Percentiles rank a stretch among this genome's conserved stretches.
These are phyloP conservation scores for Periconia sp. DNA, from an alignment of 2,329 filamentous ascomycete genomes.

Conservation along the genomic window DNA sequence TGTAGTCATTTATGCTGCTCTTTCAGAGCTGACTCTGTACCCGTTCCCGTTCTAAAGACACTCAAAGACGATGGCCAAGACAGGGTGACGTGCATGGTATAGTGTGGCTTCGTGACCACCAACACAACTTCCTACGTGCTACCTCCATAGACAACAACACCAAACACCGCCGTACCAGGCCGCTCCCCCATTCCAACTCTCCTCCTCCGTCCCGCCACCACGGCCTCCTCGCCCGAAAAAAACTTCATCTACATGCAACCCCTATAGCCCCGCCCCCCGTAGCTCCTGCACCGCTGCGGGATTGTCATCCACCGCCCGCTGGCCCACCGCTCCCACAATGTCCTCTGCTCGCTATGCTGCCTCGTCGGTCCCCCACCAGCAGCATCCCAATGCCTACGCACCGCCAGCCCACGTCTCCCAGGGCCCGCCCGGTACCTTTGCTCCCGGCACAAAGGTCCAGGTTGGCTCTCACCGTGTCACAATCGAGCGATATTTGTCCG, in stretches of 20 bases:
- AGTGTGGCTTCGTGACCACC: no score
- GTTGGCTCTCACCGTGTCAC: slow-evolving; percentile 89
- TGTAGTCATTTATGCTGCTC: no score
- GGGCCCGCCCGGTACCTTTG: slow-evolving; percentile 72
- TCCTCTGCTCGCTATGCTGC: slow-evolving; percentile 42
- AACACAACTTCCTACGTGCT: no score
- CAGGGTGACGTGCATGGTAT: no score
- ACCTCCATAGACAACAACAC: no score
- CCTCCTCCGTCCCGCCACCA: slow-evolving; percentile 2
- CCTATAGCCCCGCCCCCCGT: slow-evolving; percentile 25
- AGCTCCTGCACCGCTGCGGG: slow-evolving; percentile 39
- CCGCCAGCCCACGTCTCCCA: slow-evolving; percentile 31
- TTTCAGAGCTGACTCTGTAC: no score
- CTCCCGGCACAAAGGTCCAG: slow-evolving; percentile 93
- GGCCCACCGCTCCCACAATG: slow-evolving; percentile 37
- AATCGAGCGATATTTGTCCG: slow-evolving; percentile 96
- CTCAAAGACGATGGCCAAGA: no score
- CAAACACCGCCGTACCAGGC: no score
- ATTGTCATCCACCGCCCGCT: slow-evolving; percentile 7
- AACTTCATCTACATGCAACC: slow-evolving; percentile 30
- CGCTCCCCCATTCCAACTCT: no score
- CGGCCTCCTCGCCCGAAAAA: slow-evolving; percentile 9
- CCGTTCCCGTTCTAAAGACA: no score
- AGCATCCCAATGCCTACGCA: slow-evolving; percentile 37
- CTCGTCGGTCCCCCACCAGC: slow-evolving; percentile 38